Percentiles rank a stretch among this genome's conserved stretches.
phyloP scores from a whole-genome alignment of 2,329 filamentous ascomycete species.

The Biscogniauxia sp. region DNA sequence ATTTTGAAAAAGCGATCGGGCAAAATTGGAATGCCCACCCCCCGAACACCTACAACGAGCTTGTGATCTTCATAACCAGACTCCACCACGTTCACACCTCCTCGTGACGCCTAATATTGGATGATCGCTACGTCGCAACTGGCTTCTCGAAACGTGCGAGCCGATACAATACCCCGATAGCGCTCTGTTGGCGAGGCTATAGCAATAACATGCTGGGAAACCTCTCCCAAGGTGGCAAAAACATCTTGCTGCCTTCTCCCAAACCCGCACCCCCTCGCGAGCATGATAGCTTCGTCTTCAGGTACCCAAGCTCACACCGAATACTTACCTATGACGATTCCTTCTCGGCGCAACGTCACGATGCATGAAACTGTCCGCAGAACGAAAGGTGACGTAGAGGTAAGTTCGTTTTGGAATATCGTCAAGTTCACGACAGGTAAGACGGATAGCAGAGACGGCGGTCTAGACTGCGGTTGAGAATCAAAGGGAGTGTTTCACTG shows the following conservation, averaged over 20 bases:
- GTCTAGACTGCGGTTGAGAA: background rate
- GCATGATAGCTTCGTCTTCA: background rate
- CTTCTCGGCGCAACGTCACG: background rate
- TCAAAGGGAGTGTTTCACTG: background rate
- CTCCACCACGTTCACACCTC: conserved; percentile 16
- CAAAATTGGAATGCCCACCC: conserved; percentile 11
- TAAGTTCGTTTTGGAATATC: background rate
- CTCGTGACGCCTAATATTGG: conserved; percentile 22
- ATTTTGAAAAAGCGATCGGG: conserved; percentile 16
- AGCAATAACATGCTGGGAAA: background rate
- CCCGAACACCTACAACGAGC: conserved; percentile 10
- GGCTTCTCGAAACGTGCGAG: background rate
- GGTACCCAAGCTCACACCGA: background rate
- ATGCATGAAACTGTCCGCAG: background rate
- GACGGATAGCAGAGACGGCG: background rate
- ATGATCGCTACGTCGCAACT: conserved; percentile 18
- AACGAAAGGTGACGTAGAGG: background rate
- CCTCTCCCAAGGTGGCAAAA: background rate
- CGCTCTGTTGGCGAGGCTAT: background rate
- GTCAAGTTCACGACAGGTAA: background rate
- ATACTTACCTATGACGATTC: background rate
- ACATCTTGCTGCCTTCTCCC: background rate
- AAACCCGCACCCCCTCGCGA: background rate
- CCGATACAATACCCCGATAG: background rate
- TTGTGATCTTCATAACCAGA: conserved; percentile 16